phyloP scores from a whole-genome alignment of 208 protist species.

The Trypanosoma mega region DNA sequence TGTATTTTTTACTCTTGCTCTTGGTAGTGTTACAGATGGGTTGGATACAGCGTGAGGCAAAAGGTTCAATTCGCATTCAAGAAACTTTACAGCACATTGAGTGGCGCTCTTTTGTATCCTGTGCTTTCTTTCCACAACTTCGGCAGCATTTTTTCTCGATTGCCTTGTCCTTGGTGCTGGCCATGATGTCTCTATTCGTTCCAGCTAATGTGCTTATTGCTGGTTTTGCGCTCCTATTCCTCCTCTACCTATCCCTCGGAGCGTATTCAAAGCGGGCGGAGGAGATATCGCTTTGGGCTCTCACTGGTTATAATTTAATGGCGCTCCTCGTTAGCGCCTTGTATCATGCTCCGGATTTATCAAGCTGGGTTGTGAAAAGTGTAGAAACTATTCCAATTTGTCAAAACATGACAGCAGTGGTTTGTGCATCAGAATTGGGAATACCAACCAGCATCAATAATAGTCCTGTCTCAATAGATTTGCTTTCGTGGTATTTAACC shows the following conservation, averaged over 20 bases:
- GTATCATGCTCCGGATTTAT: conserved; percentile 12
- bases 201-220: conserved; percentile 18
- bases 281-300: conserved; percentile 1
- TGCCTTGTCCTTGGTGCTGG: conserved; percentile 2
- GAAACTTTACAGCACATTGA: conserved; percentile 14
- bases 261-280: conserved; percentile 10
- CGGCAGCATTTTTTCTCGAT: conserved; percentile 6
- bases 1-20: conserved; percentile 12
- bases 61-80: conserved; percentile 3
- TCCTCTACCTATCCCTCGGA: conserved; percentile 19
- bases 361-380: background rate
- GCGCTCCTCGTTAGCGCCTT: conserved; percentile 19
- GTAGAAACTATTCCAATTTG: conserved; percentile 1
- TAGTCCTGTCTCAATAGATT: conserved; percentile 7
- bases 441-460: background rate
- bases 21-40: conserved; percentile 16
- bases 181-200: conserved; percentile 15
- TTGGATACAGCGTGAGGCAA: background rate
- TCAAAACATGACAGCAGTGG: conserved; percentile 5
- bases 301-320: conserved; percentile 20
- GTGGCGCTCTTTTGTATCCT: conserved; percentile 9
- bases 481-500: conserved; percentile 13
- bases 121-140: conserved; percentile 12
- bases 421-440: conserved; percentile 19
- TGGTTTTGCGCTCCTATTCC: conserved; percentile 24